Percentiles rank a stretch among this genome's conserved stretches.
phyloP scores from a whole-genome alignment of 768 basidiomycete species.

The Amyloporia xantha region DNA sequence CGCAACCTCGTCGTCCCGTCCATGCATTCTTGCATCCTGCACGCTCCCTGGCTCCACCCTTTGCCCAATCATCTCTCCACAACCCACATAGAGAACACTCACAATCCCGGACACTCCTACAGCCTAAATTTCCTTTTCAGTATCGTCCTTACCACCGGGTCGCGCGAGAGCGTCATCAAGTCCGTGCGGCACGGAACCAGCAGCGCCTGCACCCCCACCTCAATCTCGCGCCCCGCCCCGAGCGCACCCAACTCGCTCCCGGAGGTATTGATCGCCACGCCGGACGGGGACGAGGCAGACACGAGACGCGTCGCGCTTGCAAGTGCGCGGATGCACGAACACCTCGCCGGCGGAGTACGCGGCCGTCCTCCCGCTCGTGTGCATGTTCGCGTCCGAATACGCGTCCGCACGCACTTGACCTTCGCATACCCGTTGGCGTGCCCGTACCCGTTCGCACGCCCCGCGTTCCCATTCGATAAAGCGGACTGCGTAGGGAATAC shows the following conservation, averaged over 20 bases:
- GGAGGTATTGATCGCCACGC: too few species aligned
- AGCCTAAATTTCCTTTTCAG: slow-evolving; percentile 39
- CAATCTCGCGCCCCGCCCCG: slow-evolving; percentile 18
- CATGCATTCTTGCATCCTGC: too few species aligned
- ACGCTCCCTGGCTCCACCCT: neutral
- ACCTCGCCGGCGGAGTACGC: slow-evolving; percentile 37
- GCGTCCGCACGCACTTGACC: neutral
- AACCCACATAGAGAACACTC: slow-evolving; percentile 4
- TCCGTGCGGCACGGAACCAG: slow-evolving; percentile 36
- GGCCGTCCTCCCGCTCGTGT: too few species aligned
- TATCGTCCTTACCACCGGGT: slow-evolving; percentile 36
- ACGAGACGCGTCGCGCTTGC: slow-evolving; percentile 59
- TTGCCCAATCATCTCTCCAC: neutral
- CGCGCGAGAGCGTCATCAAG: slow-evolving; percentile 40
- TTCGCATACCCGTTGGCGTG: too few species aligned
- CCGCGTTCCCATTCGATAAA: neutral
- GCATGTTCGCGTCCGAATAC: slow-evolving; percentile 20
- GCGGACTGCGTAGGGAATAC: slow-evolving; percentile 15
- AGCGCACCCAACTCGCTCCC: slow-evolving; percentile 21
- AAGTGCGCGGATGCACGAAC: slow-evolving; percentile 57
- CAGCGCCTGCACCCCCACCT: slow-evolving; percentile 32
- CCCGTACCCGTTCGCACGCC: neutral
- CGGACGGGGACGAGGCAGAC: too few species aligned
- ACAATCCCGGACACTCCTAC: slow-evolving; percentile 49
- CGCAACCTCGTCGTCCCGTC: neutral